Evolutionary conservation across 306 rosid genomes (phyloP), one percentile per base, ranked within the genome.

Genomic region (Lithocarpus polystachyus): DNA sequence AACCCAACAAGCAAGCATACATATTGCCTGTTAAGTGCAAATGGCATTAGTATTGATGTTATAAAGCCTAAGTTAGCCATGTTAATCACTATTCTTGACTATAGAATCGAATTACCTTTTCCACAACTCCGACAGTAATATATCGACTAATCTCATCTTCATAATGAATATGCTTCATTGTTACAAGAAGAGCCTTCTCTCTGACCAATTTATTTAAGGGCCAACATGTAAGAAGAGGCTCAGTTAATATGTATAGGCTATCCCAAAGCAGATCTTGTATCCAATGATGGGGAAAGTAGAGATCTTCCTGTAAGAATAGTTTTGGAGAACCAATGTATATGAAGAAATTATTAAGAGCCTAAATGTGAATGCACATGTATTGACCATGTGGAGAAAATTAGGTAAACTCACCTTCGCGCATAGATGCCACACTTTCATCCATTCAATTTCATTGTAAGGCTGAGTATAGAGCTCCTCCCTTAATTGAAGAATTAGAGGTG

Each of bases 251-350:
- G 72, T 91, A 89, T 28, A 91, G 80, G 37, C 89, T 76, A 56
- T 93, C 98, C 98, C 98, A 93, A 1, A 91, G 53, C 1, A 91
- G 10, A 68, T 91, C 89, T 78, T 91, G 98, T 54, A 91, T 48
- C 75, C 76, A 87, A 11, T 88, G 94, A 77, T 90, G 92, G 0
- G 93, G 91, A 71, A 81, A 89, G 79, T 89, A 89, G n/a, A 87
- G 75, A 75, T 91, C 96, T 84, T 89, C 97, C 97, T 92, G 77
- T 15, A 18, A 56, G 40, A 57, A 1, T 26, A 20, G 60, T 33
- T 33, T 8, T 40, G 10, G 10, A 12, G 2, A 48, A 8, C 18
- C 14, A 72, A 33, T 67, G 51, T 13, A 5, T 31, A 8, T 0
- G 15, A 9, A 67, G 13, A 19, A 48, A 17, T 31, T 5, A n/a